Evolutionary conservation across 2,329 filamentous ascomycete species (phyloP).

Genomic region (Daldinia eschscholtzii): DNA sequence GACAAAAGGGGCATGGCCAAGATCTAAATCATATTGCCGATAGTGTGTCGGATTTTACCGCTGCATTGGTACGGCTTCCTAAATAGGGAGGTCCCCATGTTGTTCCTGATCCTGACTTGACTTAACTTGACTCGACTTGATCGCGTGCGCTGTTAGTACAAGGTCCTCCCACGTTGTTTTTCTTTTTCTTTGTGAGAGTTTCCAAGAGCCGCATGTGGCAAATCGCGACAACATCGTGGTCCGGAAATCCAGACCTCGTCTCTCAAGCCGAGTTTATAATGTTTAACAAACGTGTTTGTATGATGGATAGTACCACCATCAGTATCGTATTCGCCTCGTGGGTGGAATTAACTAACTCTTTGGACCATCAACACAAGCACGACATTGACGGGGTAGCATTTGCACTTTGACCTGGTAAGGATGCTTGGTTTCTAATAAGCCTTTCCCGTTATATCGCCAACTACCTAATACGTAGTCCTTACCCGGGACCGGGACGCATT

Average conservation of each 20-base stretch:
- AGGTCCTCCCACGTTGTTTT: neutral
- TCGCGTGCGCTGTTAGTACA: constrained; percentile 1
- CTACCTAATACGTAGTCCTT: neutral
- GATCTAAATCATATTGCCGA: constrained; percentile 30
- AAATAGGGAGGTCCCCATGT: constrained; percentile 25
- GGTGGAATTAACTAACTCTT: constrained; percentile 15
- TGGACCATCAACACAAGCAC: constrained; percentile 26
- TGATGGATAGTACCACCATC: constrained; percentile 8
- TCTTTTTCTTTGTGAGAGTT: constrained; percentile 13
- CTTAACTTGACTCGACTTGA: neutral
- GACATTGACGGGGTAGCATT: constrained; percentile 37
- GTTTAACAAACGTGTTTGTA: constrained; percentile 8
- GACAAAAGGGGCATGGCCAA: constrained; percentile 6
- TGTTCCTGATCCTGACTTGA: neutral
- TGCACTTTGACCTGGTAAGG: constrained; percentile 20
- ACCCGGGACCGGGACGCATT: constrained; percentile 25
- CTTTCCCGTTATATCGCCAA: neutral
- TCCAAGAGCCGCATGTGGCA: constrained; percentile 29
- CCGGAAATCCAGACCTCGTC: neutral
- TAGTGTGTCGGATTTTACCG: constrained; percentile 14
- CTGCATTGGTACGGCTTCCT: constrained; percentile 20
- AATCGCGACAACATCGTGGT: constrained; percentile 7
- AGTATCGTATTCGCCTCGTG: constrained; percentile 16
- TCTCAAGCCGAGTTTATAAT: neutral
- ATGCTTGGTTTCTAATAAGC: constrained; percentile 11